phyloP scores from a whole-genome alignment of 345 rosid species.

The Sonneratia caseolaris region DNA sequence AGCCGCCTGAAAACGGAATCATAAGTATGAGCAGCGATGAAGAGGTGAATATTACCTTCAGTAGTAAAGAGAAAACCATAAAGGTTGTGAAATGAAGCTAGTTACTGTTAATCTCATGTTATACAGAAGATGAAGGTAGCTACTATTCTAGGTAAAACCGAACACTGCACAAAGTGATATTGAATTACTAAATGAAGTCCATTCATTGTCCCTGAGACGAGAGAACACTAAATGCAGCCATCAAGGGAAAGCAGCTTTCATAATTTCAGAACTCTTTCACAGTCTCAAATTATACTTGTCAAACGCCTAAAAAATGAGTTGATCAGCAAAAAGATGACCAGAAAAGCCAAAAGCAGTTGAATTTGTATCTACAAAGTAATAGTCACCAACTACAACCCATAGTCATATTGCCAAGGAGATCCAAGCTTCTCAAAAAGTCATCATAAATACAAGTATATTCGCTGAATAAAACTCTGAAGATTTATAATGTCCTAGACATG shows the following conservation, averaged over 20 bases:
- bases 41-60: neutral
- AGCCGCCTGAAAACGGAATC: slow-evolving; percentile 42
- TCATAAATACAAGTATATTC: no score
- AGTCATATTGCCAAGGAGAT: neutral
- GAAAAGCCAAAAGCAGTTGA: neutral
- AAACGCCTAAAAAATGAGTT: neutral
- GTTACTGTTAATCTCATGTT: neutral
- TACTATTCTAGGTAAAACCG: no score
- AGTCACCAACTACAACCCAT: neutral
- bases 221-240: no score
- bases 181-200: neutral
- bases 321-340: neutral
- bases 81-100: neutral
- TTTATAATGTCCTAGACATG: neutral
- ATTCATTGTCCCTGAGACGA: neutral
- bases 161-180: neutral
- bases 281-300: neutral
- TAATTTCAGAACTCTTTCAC: neutral
- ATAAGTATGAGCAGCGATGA: slow-evolving; percentile 7
- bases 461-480: neutral
- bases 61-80: neutral
- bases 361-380: neutral
- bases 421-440: neutral
- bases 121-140: neutral
- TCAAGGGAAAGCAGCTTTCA: neutral